Base-by-base conservation (phyloP, 768 basidiomycete species). In the Trametopsis cervina region DNA sequence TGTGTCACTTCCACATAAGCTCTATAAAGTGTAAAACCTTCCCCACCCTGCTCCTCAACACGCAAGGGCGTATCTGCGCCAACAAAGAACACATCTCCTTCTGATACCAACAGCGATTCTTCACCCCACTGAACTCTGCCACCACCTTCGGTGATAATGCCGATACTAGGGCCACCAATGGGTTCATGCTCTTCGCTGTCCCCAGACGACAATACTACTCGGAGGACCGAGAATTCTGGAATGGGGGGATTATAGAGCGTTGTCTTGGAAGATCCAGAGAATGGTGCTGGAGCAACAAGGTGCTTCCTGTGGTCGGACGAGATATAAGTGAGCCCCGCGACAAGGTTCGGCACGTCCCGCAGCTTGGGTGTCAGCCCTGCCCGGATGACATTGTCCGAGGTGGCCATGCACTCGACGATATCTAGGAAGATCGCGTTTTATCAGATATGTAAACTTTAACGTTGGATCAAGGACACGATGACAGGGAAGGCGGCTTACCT, bases 341-440 rank as follows among this genome's bases (percentile, higher is more conserved):
- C 74, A 37, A 99, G 81, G 54, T 95, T 97, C 9, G 83, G 81
- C 27, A 99, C 83, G 63, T 99, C 96, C 45, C 96, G 84, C 25
- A 90, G 76, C 67, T 99, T 99, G 1, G 96, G 95, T 0, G 96
- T 99, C 35, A 99, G 81, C 12, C 96, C 96, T 5, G 96, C 96
- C 25, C 96, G 89, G 54, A 99, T 94, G 65, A 99, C 96, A 64
- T 98, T 98, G 70, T 99, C 96, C 0, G 91, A 94, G 53, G 94
- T 94, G 21, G 95, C 95, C 94, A 98, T 98, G 70, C 92, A 95
- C 62, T 98, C 96, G 61, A 98, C 91, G 65, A 94, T 94, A 61
- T 99, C 95, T 95, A 33, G 29, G 7, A 15, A 15, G 58, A n/a
- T n/a, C n/a, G n/a, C n/a, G n/a, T n/a, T n/a, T n/a, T n/a, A n/a